Conservation (phyloP, 2,329 filamentous ascomycete species). For the Aureobasidium sp. region DNA sequence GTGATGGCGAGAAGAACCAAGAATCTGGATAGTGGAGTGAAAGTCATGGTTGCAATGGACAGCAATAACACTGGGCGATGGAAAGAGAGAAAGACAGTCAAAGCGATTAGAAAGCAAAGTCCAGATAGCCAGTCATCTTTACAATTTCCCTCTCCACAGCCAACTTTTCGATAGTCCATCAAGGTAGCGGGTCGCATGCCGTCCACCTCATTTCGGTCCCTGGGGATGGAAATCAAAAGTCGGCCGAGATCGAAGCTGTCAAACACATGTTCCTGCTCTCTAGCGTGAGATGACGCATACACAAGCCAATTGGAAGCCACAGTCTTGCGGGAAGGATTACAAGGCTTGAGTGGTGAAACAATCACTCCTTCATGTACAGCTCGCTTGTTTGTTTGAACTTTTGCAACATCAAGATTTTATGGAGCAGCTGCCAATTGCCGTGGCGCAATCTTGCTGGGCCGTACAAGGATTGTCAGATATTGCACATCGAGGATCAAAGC, state of each 20-base stretch:
- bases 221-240: not conserved
- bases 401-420: not conserved
- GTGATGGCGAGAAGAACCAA: not conserved
- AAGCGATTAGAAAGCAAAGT: not conserved
- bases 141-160: not conserved
- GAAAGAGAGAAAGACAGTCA: not conserved
- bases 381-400: not conserved
- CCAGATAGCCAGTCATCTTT: not conserved
- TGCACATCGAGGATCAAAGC: not conserved
- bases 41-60: not conserved
- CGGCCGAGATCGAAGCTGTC: not conserved
- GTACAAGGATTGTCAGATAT: not conserved
- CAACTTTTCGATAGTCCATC: not conserved
- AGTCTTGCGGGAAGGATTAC: not conserved
- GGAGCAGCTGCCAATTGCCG: not conserved
- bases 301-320: not conserved
- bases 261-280: conserved; percentile 5
- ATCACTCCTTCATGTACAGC: not conserved
- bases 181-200: not conserved
- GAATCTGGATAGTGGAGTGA: not conserved
- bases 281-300: not conserved
- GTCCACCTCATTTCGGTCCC: conserved; percentile 13
- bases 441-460: conserved; percentile 10
- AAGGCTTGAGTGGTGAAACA: not conserved
- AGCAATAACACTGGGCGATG: not conserved